Percentiles rank a stretch among this genome's conserved stretches.
Evolutionary conservation across 805 yeast genomes (phyloP).

Genomic region (Saccharomyces mikatae): DNA sequence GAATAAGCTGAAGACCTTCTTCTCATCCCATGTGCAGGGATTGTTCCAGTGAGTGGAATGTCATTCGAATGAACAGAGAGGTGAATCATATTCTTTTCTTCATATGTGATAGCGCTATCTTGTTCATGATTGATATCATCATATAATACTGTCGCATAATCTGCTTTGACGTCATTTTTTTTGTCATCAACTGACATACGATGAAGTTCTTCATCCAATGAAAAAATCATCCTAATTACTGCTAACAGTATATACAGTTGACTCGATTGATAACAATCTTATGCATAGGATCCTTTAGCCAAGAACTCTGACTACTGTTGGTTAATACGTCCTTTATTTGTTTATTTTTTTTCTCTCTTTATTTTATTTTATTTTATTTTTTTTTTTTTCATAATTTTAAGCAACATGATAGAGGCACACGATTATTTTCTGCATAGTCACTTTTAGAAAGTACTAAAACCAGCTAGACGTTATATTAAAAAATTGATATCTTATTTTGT

Average conservation of each 20-base stretch:
- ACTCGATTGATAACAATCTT: not conserved
- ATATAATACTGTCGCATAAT: not conserved
- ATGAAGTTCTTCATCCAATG: conserved; percentile 20
- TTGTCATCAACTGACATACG: conserved; percentile 6
- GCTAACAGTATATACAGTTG: not conserved
- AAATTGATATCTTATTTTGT: not conserved
- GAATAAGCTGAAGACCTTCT: conserved; percentile 27
- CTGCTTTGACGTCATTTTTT: conserved; percentile 3
- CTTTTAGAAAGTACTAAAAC: not conserved
- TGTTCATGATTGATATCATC: not conserved
- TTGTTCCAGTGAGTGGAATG: not conserved
- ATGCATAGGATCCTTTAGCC: not conserved
- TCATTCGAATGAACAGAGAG: not conserved
- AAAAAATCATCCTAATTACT: conserved; percentile 15
- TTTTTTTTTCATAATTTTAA: not conserved
- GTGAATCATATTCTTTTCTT: not conserved
- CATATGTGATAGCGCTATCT: not conserved
- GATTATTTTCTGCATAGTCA: not conserved
- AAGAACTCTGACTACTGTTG: not conserved
- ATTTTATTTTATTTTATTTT: not conserved
- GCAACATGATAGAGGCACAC: not conserved
- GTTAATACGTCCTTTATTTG: not conserved
- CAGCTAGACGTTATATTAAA: not conserved
- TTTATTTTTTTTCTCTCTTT: not conserved
- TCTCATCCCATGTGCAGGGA: conserved; percentile 9